Conservation (phyloP, 495 filamentous ascomycete species). For the Talaromyces adpressus region DNA sequence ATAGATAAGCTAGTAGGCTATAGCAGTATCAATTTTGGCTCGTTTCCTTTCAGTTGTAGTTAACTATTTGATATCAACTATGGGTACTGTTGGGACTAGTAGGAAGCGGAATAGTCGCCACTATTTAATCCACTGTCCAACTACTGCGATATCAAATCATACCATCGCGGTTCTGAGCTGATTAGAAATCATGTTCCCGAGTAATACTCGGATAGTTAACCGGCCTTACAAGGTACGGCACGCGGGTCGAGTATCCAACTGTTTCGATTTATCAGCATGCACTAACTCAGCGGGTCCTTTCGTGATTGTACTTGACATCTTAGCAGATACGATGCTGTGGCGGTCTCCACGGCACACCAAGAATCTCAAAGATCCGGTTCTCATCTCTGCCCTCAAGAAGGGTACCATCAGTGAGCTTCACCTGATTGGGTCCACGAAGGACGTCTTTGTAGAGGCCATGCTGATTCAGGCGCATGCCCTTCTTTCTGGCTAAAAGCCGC, state of each 20-base stretch:
- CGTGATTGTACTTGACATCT: not conserved
- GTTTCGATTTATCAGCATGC: not conserved
- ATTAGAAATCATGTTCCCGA: not conserved
- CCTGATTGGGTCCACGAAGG: slow-evolving; percentile 48
- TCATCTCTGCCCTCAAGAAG: slow-evolving; percentile 74
- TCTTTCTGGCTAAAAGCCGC: slow-evolving; percentile 73
- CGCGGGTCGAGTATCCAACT: not conserved
- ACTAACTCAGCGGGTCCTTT: not conserved
- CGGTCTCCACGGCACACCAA: slow-evolving; percentile 83
- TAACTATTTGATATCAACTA: not conserved
- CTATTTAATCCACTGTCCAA: not conserved
- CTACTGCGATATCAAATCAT: not conserved
- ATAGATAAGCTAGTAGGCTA: not conserved
- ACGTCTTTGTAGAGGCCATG: slow-evolving; percentile 72
- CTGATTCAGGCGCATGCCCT: slow-evolving; percentile 83
- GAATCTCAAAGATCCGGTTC: slow-evolving; percentile 74
- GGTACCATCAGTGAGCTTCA: slow-evolving; percentile 63
- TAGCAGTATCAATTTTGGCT: not conserved
- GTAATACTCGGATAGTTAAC: not conserved
- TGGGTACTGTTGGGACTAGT: not conserved
- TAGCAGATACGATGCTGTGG: slow-evolving; percentile 75
- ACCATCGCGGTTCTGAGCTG: not conserved
- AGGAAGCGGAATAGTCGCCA: not conserved
- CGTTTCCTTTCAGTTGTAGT: not conserved
- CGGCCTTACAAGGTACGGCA: not conserved